phyloP scores from a whole-genome alignment of 2,329 filamentous ascomycete genomes.

The Colletotrichum falcatum region DNA sequence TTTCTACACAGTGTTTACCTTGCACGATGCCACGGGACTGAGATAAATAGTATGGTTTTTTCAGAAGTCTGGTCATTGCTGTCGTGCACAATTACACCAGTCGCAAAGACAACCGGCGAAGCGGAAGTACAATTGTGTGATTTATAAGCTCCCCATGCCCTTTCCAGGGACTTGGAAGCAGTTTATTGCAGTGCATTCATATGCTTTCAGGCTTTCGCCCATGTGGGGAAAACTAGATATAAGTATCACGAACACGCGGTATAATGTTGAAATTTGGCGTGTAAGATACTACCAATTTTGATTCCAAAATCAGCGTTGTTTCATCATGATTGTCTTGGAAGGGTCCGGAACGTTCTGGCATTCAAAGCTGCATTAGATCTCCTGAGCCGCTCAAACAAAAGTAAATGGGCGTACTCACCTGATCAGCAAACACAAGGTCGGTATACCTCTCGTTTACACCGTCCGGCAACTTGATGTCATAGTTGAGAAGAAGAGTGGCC shows the following conservation, averaged over 20 bases:
- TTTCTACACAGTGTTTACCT: no score
- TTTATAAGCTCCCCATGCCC: no score
- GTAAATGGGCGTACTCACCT: neutral
- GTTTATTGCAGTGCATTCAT: no score
- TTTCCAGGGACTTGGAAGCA: no score
- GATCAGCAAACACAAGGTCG: slow-evolving; percentile 30
- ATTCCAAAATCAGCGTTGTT: neutral
- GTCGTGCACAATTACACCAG: no score
- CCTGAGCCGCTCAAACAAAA: neutral
- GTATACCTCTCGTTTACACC: slow-evolving; percentile 1
- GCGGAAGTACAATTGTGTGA: no score
- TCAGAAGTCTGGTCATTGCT: no score
- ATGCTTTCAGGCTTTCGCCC: no score
- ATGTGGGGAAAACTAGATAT: no score
- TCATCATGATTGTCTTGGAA: neutral
- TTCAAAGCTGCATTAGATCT: neutral
- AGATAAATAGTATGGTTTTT: no score
- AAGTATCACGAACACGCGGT: neutral
- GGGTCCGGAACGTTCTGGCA: neutral
- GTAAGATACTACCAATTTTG: neutral
- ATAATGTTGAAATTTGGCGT: neutral
- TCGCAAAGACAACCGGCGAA: no score
- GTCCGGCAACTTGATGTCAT: slow-evolving; percentile 25
- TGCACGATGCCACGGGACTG: no score
- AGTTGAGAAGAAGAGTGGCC: slow-evolving; percentile 15